Evolutionary conservation across 176 grass and related monocot genomes (phyloP), one percentile per base, ranked within the genome.

Genomic region (Hyparrhenia diplandra): DNA sequence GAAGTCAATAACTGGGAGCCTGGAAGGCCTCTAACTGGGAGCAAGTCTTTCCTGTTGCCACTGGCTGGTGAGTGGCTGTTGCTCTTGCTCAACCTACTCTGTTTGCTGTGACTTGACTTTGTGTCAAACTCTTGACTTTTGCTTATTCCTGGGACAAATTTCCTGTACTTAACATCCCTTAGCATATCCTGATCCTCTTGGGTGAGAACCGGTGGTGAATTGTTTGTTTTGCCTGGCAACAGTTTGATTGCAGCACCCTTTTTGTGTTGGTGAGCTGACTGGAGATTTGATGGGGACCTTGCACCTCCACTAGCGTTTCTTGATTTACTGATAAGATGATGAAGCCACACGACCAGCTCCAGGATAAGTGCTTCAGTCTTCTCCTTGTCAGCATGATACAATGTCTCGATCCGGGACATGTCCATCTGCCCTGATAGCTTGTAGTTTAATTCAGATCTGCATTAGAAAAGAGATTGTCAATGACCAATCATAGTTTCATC

Each of bases 61-160:
- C 87, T 74, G 25, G 80, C 84, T 37, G 97, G 90, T 46, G 97
- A 93, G 61, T 99, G 90, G 30, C 86, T 99, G 81, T 88, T 99
- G 67, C 97, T 99, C 85, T 93, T 99, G 89, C 85, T 95, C 87
- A 99, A 85, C 85, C 97, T 91, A 64, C 46, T 82, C 1, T 95
- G 81, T 58, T 87, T 93, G 70, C 21, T 78, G 47, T 86, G 76
- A 37, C 85, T 93, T 28, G 82, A 84, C 69, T 34, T 88, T 20
- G 58, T 96, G 70, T 85, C 84, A 49, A 99, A 99, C 85, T 99
- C 97, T 78, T 99, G 97, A 40, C 97, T 99, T 80, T 93, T 99
- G 73, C 97, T 96, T 78, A 99, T 95, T 47, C 97, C 93, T 5
- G 97, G 97, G 64, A 91, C 64, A 40, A 91, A 87, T 79, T 90